These are phyloP conservation scores for Curvularia sp. DNA, from an alignment of 2,329 filamentous ascomycete species.

Conservation along the genomic window DNA sequence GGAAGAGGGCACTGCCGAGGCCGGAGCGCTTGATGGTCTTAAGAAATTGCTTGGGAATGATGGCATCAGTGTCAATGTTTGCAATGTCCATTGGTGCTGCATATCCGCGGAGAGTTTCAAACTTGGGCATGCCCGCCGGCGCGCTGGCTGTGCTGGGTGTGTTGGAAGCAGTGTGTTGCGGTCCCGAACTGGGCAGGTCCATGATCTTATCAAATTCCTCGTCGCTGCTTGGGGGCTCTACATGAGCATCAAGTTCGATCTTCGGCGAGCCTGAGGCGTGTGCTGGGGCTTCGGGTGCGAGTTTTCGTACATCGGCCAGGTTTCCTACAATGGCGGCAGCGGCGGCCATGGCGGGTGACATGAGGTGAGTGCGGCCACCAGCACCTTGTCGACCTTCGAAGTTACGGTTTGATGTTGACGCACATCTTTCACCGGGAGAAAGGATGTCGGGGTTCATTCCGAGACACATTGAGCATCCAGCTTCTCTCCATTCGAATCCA, in stretches of 20 bases:
- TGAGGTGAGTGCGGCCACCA: slow-evolving; percentile 87
- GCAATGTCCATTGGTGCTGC: slow-evolving; percentile 85
- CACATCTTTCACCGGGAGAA: slow-evolving; percentile 88
- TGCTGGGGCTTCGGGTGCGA: slow-evolving; percentile 62
- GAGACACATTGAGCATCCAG: slow-evolving; percentile 97
- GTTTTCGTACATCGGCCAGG: slow-evolving; percentile 87
- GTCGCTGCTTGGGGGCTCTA: slow-evolving; percentile 66
- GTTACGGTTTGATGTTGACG: slow-evolving; percentile 95
- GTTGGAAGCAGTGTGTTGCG: slow-evolving; percentile 70
- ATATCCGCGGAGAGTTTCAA: slow-evolving; percentile 82
- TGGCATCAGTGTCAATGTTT: slow-evolving; percentile 98
- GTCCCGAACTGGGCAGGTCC: slow-evolving; percentile 64
- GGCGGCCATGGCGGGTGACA: slow-evolving; percentile 97
- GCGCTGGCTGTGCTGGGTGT: slow-evolving; percentile 56
- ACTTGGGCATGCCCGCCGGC: slow-evolving; percentile 77
- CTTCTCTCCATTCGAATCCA: slow-evolving; percentile 97
- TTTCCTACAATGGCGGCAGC: slow-evolving; percentile 89
- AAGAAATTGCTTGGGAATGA: slow-evolving; percentile 98
- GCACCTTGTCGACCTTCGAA: slow-evolving; percentile 97
- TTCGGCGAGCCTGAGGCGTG: slow-evolving; percentile 60
- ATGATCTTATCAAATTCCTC: slow-evolving; percentile 69
- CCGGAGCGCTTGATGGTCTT: slow-evolving; percentile 99
- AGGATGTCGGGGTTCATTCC: slow-evolving; percentile 99
- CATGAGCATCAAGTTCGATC: slow-evolving; percentile 64
- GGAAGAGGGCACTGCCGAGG: slow-evolving; percentile 86